These are phyloP conservation scores for Jamesozyma gamospora DNA, from an alignment of 805 yeast genomes.

Conservation along the genomic window DNA sequence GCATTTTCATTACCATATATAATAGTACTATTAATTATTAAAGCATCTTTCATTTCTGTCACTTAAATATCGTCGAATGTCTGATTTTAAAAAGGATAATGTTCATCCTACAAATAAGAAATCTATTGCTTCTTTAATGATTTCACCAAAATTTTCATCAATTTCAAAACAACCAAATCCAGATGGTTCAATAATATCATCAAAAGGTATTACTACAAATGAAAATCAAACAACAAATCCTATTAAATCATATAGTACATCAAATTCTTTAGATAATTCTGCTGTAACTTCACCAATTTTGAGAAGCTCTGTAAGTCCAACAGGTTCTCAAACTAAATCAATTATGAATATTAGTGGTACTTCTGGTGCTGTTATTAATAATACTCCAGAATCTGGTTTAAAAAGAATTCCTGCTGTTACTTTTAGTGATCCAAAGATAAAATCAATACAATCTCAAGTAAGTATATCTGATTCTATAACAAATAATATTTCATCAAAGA, in stretches of 20 bases:
- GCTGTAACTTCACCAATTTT: conserved; percentile 3
- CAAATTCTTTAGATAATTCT: background rate
- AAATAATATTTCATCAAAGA: background rate
- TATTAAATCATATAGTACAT: no score
- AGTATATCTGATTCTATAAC: conserved; percentile 1
- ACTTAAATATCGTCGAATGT: no score
- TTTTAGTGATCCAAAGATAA: conserved; percentile 20
- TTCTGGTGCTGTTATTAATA: conserved; percentile 28
- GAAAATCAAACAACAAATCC: background rate
- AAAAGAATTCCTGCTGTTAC: conserved; percentile 27
- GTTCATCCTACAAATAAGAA: background rate
- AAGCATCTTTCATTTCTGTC: background rate
- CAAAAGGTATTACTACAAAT: background rate
- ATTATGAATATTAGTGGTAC: conserved; percentile 28
- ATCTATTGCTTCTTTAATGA: background rate
- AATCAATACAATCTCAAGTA: conserved; percentile 6
- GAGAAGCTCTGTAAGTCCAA: conserved; percentile 18
- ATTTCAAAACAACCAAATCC: conserved; percentile 1
- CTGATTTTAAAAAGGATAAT: no score
- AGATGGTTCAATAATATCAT: background rate
- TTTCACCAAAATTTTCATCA: conserved; percentile 4
- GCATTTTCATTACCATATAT: no score
- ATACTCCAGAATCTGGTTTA: conserved; percentile 27
- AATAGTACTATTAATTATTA: no score
- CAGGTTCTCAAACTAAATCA: conserved; percentile 12